phyloP scores from a whole-genome alignment of 2,329 filamentous ascomycete genomes.

The Botrytis byssoidea region DNA sequence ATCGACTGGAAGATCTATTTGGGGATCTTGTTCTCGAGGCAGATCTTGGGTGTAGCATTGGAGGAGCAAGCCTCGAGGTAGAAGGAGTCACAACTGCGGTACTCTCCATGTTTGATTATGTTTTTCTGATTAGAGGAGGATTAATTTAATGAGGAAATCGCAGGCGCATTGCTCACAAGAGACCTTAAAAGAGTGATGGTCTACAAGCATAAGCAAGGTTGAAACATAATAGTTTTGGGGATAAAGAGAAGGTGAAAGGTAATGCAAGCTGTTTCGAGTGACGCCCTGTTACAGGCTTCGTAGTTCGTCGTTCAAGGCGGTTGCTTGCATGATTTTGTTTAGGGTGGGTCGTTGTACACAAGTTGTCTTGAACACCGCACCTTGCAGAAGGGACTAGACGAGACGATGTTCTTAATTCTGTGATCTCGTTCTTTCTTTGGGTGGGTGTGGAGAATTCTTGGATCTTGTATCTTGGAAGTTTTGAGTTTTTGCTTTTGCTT shows the following conservation, averaged over 20 bases:
- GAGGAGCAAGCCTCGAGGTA: constrained; percentile 29
- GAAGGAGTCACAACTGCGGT: constrained; percentile 28
- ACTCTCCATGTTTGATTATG: constrained; percentile 30
- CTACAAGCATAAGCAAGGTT: neutral
- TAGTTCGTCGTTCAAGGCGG: constrained; percentile 17
- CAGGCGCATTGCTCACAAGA: constrained; percentile 28
- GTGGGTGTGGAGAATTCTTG: neutral
- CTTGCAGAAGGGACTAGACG: neutral
- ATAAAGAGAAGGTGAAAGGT: constrained; percentile 13
- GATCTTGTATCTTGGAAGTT: neutral
- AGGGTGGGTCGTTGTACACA: constrained; percentile 19
- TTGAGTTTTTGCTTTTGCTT: neutral
- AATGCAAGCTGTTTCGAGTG: constrained; percentile 20
- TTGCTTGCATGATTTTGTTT: constrained; percentile 18
- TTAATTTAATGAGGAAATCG: constrained; percentile 11
- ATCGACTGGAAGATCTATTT: constrained; percentile 28
- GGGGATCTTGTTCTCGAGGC: constrained; percentile 30
- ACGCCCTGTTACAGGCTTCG: constrained; percentile 19
- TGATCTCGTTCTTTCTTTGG: constrained; percentile 11
- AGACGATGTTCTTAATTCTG: neutral
- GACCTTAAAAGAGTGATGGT: constrained; percentile 21
- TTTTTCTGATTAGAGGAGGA: neutral
- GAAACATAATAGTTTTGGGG: constrained; percentile 6
- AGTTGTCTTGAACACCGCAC: constrained; percentile 19
- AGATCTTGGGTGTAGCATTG: constrained; percentile 26